Evolutionary conservation across 2,329 filamentous ascomycete genomes (phyloP), one percentile per base, ranked within the genome.

Genomic region (Claviceps monticola): DNA sequence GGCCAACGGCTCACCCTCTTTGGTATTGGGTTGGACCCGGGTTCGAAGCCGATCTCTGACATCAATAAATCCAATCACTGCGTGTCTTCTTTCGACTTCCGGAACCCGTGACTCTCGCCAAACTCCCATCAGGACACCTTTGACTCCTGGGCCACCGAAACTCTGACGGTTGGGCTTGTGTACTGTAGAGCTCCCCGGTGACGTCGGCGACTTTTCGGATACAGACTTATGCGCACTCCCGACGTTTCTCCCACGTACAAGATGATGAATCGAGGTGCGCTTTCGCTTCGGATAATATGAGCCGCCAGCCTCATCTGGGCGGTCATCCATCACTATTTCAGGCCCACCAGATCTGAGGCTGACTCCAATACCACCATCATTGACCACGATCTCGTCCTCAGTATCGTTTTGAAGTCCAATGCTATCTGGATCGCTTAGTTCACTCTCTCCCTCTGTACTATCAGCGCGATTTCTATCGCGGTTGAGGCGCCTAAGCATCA

Each of bases 11-110:
- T 75, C 69, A 13, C 76, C 76, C 2, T 65, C 60, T 21, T 74
- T 71, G 45, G 73, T 78, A 48, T 68, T 66, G 0, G 68, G 66
- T 57, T 79, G 75, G 39, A 82, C 75, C 6, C 78, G 72, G 2
- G 79, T 82, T 26, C 80, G 76, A 1, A 83, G 70, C 1, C 79
- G 72, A 51, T 82, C 79, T 17, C 78, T 68, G 11, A 78, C 68
- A 54, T 83, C 80, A 48, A 83, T 82, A 54, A 82, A 83, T 5
- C 79, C 80, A 48, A 79, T 74, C 0, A 83, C 76, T 0, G 72
- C 72, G 59, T 83, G 80, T 59, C 79, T 81, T 14, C 72, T 70
- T 2, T 65, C 64, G 7, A 68, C 64, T 14, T 73, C 64, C 0
- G 74, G 71, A 1, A 77, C 73, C 3, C 66, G 66, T 0, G 79